phyloP scores from a whole-genome alignment of 768 basidiomycete genomes.

The Kwoniella mangroviensis region DNA sequence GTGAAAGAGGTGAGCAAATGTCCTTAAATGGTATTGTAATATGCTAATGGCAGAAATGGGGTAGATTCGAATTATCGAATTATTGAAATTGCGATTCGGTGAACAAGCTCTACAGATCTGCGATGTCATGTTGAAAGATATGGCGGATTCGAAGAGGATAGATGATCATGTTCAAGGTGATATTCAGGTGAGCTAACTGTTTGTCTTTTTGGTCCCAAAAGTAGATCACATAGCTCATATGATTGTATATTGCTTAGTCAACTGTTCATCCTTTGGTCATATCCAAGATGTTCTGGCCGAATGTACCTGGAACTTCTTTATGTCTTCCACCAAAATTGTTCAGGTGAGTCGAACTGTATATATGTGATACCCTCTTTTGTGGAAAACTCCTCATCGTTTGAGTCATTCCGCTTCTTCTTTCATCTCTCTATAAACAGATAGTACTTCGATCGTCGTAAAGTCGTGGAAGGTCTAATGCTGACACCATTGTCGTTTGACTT shows the following conservation, averaged over 20 bases:
- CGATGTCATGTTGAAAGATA: constrained; percentile 97
- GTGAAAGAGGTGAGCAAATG: constrained; percentile 66
- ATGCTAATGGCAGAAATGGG: too few relatives aligned
- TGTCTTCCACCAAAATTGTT: constrained; percentile 83
- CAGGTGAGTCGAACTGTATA: too few relatives aligned
- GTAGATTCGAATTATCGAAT: constrained; percentile 88
- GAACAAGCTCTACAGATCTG: constrained; percentile 90
- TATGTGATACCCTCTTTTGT: too few relatives aligned
- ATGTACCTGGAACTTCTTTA: constrained; percentile 73
- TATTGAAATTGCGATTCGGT: constrained; percentile 93
- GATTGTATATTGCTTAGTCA: constrained; percentile 60
- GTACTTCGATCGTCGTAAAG: too few relatives aligned
- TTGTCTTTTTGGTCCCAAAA: background rate
- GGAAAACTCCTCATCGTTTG: too few relatives aligned
- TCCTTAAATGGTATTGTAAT: background rate
- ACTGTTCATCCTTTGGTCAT: constrained; percentile 86
- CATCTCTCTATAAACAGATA: too few relatives aligned
- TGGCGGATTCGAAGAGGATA: constrained; percentile 89
- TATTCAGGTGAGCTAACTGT: constrained; percentile 62
- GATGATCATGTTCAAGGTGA: constrained; percentile 85
- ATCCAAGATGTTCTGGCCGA: constrained; percentile 94
- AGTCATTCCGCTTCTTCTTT: too few relatives aligned
- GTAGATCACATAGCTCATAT: too few relatives aligned
- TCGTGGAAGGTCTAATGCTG: too few relatives aligned
- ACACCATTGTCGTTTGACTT: too few relatives aligned